These are phyloP conservation scores for Arthrinium puccinioides DNA, from an alignment of 2,329 filamentous ascomycete genomes.

Conservation along the genomic window DNA sequence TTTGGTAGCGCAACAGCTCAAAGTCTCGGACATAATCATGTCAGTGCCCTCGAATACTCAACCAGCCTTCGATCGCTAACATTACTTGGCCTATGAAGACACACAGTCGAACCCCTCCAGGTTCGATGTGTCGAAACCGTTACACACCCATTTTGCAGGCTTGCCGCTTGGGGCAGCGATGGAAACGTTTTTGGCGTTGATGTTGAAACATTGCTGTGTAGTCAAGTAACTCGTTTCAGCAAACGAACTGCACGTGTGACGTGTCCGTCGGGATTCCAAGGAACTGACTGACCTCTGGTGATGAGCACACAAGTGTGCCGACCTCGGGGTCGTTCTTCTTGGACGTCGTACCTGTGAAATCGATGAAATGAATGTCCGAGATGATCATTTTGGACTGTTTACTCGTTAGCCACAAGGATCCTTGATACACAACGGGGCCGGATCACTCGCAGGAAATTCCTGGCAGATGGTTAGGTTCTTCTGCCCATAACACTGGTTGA, in stretches of 20 bases:
- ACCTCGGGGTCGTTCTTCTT: constrained; percentile 33
- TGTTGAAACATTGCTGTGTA: constrained; percentile 4
- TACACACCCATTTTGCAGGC: constrained; percentile 3
- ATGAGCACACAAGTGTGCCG: constrained; percentile 39
- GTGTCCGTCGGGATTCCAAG: no score
- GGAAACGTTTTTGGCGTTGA: constrained; percentile 4
- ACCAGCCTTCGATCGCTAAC: no score
- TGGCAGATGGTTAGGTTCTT: constrained; percentile 26
- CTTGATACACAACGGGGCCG: no score
- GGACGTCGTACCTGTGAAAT: constrained; percentile 47
- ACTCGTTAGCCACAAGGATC: no score
- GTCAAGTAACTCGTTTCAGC: no score
- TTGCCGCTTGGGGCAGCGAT: constrained; percentile 3
- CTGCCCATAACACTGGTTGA: constrained; percentile 57
- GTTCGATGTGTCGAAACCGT: constrained; percentile 3
- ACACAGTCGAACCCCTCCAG: constrained; percentile 5
- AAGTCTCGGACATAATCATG: no score
- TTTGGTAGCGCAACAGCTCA: no score
- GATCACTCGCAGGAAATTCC: constrained; percentile 24
- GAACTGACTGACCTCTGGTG: no score
- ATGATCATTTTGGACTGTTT: constrained; percentile 37
- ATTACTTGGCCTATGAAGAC: background rate
- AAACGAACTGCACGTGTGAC: no score
- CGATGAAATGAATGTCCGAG: constrained; percentile 46
- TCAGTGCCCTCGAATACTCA: no score